Percentiles rank a stretch among this genome's conserved stretches.
Conservation (phyloP, 768 basidiomycete genomes). For the Russula dissimulans region DNA sequence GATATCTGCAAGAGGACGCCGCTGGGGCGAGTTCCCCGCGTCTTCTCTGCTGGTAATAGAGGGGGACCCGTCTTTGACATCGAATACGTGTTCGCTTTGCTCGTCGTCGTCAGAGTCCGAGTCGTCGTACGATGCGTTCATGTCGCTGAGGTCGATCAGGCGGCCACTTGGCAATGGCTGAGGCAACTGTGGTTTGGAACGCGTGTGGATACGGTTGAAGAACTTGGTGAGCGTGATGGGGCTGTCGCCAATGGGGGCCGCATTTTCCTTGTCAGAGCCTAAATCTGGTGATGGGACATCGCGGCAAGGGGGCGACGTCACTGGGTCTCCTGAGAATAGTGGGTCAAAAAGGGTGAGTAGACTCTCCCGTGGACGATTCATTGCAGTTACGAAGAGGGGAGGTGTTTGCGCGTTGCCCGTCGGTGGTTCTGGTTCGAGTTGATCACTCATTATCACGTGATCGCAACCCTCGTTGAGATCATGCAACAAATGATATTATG, state of each 20-base stretch:
- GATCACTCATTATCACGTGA: not conserved
- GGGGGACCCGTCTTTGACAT: not conserved
- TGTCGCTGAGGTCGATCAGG: conserved; percentile 12
- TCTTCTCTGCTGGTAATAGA: not conserved
- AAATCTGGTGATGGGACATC: conserved; percentile 9
- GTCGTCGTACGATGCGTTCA: not conserved
- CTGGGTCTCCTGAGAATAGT: conserved; percentile 1
- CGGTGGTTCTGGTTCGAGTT: not conserved
- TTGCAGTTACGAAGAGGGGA: not conserved
- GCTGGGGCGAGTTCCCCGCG: not conserved
- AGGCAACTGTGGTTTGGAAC: conserved; percentile 5
- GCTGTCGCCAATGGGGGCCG: conserved; percentile 1
- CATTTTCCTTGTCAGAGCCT: conserved; percentile 20
- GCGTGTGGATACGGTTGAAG: conserved; percentile 17
- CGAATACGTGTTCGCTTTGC: not conserved
- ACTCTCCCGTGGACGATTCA: conserved; percentile 19
- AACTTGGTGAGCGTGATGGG: conserved; percentile 19
- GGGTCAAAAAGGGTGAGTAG: conserved; percentile 19
- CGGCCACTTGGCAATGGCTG: conserved; percentile 2
- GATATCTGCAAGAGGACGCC: conserved; percentile 19
- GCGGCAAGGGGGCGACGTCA: not conserved
- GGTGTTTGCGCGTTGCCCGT: not conserved
- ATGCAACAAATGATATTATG: too few relatives aligned
- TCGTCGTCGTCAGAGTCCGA: not conserved
- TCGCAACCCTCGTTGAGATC: not conserved